A percentile compares a stretch with the other conserved stretches of the same genome.
Evolutionary conservation across 78 protist species (phyloP).

Genomic region (Dictyostelium capitatum): DNA sequence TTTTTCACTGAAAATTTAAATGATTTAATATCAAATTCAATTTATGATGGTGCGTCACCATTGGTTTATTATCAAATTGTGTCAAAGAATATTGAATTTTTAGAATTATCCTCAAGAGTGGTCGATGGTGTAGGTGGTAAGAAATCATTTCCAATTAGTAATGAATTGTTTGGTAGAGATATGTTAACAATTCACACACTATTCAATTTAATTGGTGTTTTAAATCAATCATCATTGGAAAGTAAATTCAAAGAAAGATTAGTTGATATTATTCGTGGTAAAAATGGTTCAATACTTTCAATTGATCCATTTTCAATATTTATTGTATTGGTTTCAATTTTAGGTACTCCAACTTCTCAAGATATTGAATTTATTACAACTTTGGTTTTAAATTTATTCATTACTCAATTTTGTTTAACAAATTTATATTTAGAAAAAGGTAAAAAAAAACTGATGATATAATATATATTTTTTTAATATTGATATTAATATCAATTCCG

Average conservation of each 20-base stretch:
- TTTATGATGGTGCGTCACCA: conserved; percentile 16
- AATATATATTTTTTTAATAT: too few species aligned
- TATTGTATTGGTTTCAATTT: conserved; percentile 14
- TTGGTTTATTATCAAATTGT: conserved; percentile 29
- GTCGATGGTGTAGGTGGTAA: not conserved
- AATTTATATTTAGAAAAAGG: conserved; percentile 45
- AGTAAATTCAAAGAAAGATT: conserved; percentile 34
- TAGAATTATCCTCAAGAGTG: conserved; percentile 55
- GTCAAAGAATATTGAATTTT: conserved; percentile 58
- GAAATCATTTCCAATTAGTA: conserved; percentile 31
- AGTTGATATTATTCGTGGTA: conserved; percentile 42
- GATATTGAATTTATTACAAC: conserved; percentile 47
- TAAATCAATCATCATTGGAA: not conserved
- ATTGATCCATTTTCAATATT: conserved; percentile 63
- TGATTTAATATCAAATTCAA: not conserved
- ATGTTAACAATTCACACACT: conserved; percentile 44
- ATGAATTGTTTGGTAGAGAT: conserved; percentile 47
- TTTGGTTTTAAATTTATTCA: conserved; percentile 35
- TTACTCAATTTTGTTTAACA: conserved; percentile 51
- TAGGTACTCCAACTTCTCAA: conserved; percentile 19
- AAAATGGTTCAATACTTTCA: conserved; percentile 35
- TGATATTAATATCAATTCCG: not conserved
- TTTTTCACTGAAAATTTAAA: not conserved
- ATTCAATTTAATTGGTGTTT: conserved; percentile 1
- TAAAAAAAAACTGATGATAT: not conserved